These are phyloP conservation scores for Colletotrichum australisinense DNA, from an alignment of 2,329 filamentous ascomycete species.

Conservation along the genomic window DNA sequence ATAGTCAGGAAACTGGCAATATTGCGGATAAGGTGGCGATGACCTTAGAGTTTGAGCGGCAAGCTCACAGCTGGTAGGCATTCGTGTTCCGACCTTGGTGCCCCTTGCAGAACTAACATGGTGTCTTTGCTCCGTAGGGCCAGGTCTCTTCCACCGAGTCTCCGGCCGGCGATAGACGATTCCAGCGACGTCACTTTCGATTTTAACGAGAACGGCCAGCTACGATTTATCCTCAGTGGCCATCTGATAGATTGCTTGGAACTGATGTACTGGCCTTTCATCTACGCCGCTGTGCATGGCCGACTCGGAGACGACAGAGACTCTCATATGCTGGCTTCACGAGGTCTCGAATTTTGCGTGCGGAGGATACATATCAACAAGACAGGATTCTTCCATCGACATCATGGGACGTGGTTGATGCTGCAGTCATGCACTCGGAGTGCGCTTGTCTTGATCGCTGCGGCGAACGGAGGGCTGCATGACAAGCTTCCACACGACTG, in stretches of 20 bases:
- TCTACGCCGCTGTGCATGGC: constrained; percentile 7
- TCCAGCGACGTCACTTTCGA: neutral
- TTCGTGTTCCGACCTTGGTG: neutral
- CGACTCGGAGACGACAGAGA: neutral
- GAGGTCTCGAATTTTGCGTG: constrained; percentile 27
- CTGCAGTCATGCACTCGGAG: constrained; percentile 38
- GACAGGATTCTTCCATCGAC: constrained; percentile 38
- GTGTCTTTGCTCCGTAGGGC: neutral
- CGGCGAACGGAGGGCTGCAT: neutral
- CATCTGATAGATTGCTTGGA: constrained; percentile 20
- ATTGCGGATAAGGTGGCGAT: neutral
- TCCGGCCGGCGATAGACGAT: neutral
- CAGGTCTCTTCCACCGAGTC: neutral
- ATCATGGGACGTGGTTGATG: constrained; percentile 41
- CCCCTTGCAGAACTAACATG: neutral
- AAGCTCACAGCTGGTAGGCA: constrained; percentile 32
- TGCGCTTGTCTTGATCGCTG: constrained; percentile 18
- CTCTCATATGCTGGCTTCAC: neutral
- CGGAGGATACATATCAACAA: constrained; percentile 32
- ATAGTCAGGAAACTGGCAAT: constrained; percentile 3
- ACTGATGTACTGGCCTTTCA: constrained; percentile 23
- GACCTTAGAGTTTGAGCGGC: constrained; percentile 20
- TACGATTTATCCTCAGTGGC: constrained; percentile 26
- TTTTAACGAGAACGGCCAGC: constrained; percentile 19
- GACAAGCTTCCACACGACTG: constrained; percentile 37